Base-by-base conservation (phyloP, 1,139 yeast species). In the Magnusiomyces sp. region DNA sequence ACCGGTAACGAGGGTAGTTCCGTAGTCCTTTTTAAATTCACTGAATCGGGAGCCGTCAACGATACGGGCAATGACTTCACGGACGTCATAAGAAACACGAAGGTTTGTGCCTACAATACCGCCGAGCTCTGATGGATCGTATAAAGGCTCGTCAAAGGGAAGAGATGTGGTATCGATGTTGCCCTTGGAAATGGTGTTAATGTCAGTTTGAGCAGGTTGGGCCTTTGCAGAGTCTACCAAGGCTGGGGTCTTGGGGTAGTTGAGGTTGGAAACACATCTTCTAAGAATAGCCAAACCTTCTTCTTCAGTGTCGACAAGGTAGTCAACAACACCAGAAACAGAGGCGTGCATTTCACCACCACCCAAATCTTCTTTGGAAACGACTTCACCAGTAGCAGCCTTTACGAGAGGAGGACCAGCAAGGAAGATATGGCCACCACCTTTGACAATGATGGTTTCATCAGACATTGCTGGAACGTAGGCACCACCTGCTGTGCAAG, bases 401-500 rank as follows among this genome's bases (percentile, higher is more conserved):
- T 65, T 64, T 43, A 65, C 69, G 16, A 65, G 57, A 1, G 69
- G 69, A 2, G 69, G 69, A 9, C 69, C 69, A 5, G 69, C 69
- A 38, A 65, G 54, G 55, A 65, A 65, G 38, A 65, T 65, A 47
- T 65, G 69, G 38, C 69, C 69, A 7, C 63, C 61, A 5, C 66
- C 66, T 48, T 58, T 58, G 50, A 65, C 69, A 40, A 65, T 65
- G 49, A 65, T 64, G 29, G 68, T 59, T 54, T 65, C 68, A 50
- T 65, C 68, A 19, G 65, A 61, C 67, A 65, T 63, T 20, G 68
- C 69, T 7, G 69, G 69, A 6, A 65, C 69, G 50, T 65, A 65
- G 40, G 69, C 69, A 6, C 69, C 69, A 14, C 69, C 69, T n/a
- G 69, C 69, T 14, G 69, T 65, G 41, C 68, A 65, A n/a, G 69